Base-by-base conservation (phyloP, 805 yeast genomes). In the Wickerhamomyces tratensis region DNA sequence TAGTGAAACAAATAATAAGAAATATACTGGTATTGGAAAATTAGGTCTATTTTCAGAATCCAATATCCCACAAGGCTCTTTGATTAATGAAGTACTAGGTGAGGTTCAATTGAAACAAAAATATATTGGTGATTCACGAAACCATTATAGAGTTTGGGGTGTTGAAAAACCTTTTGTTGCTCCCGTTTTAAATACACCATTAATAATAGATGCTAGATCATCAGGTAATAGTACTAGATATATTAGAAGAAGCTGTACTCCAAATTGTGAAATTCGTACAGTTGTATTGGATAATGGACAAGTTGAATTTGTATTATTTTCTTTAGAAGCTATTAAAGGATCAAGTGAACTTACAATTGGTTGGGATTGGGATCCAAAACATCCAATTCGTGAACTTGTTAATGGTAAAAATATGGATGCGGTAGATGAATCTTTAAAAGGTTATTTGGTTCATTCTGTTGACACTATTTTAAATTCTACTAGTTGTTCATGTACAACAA, bases 351-450 rank as follows among this genome's bases (percentile, higher is more conserved):
- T 91, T 20, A 72, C 89, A 0, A 60, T 87, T 9, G 76, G 79
- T 2, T 91, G 98, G 98, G 86, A 82, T 46, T 91, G 96, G 95
- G 95, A 88, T 55, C 56, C 62, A 4, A 48, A 65, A 14, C 96
- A 88, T 57, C 95, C 97, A 2, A 83, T 87, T 35, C 63, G 67
- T 41, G 69, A 71, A 48, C 66, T 73, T 26, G 59, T 64, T 26
- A 65, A 72, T n/a, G 58, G 64, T 29, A 48, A 61, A 53, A 54
- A 62, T 33, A 76, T 80, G 56, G 87, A 81, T 39, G 71, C 71
- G 25, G 62, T 82, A 27, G 51, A 66, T 7, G 77, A 76, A 37
- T 62, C 66, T 2, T 78, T 76, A 42, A 78, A 77, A 49, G 69
- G 76, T 5, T 63, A 70, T 14, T 54, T 84, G 38, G 74, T 83